Evolutionary conservation across 202 grass and related monocot genomes (phyloP), one percentile per base, ranked within the genome.

Genomic region (Eragrostis tef): DNA sequence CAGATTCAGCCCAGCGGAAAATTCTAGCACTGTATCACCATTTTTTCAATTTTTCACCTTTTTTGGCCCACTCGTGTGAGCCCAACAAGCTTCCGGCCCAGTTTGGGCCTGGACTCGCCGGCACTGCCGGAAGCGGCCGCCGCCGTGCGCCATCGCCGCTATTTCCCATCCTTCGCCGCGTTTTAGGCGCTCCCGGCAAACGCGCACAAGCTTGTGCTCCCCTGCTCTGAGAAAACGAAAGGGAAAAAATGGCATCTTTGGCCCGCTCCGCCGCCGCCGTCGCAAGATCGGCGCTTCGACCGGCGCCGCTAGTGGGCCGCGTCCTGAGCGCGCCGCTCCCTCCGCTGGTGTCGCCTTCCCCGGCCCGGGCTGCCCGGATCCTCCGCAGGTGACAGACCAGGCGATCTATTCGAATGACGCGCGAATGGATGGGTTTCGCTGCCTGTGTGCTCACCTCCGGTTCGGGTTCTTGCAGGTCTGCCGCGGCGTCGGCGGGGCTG

Each of bases 161-260:
- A 31, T 31, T 31, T 31, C 2, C 29, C 29, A 31, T 31, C 29
- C 29, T 31, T 31, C 29, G 29, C 29, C 29, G 29, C 3, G 1
- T 31, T 31, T 31, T 31, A 31, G 29, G 29, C 29, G 29, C 29
- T 31, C 29, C 29, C 29, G 29, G 29, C 29, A 31, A 31, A 31
- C 29, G 29, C 29, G 29, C 3, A 31, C 29, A 31, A 31, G 29
- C 29, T 31, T 31, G 29, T 31, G 29, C 29, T 31, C 29, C 29
- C 29, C 29, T 31, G 29, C 29, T 31, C 29, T 31, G 29, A 31
- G 29, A 12, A 6, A 60, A 56, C 0, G 20, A 34, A 7, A 6
- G 11, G 29, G 8, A 7, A 0, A 73, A 64, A 78, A 97, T 97
- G 91, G 88, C 90, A 70, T 94, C 86, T 41, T 42, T 90, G 20